Base-by-base conservation (phyloP, 768 basidiomycete genomes). In the Tricholoma sp. region DNA sequence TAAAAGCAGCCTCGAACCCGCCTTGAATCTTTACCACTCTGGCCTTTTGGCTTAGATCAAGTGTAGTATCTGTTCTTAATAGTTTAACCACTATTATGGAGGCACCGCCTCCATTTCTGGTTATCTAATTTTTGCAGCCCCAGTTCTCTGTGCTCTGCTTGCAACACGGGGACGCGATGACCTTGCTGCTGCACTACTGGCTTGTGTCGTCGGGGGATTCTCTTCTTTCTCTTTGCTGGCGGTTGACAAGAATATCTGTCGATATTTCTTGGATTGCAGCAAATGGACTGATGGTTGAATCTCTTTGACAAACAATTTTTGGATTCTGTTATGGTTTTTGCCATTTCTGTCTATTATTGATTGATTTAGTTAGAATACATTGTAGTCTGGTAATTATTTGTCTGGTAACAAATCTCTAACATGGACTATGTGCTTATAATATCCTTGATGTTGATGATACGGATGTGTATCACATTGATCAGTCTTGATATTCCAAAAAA, bases 61-160 rank as follows among this genome's bases (percentile, higher is more conserved):
- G 88, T 91, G 89, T 91, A 90, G 89, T 90, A 91, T 89, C 88
- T 91, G 89, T 90, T 89, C 88, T 90, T 88, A 84, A 84, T 83
- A 84, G 83, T 84, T 83, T 84, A 84, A 84, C 77, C 78, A 78
- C 78, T 80, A 80, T 80, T 79, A 79, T 79, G 76, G 73, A 70
- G 75, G 74, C 78, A 79, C 74, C 71, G 78, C 74, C 74, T 72
- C 74, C 74, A 79, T 78, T 78, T 34, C 61, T 78, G 78, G 78
- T 79, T 79, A 79, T 79, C 76, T 78, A 72, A 79, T 79, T 79
- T 79, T 79, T 79, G 77, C 70, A 71, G 72, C 76, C 76, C 66
- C 76, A 73, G 78, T 59, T 66, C 67, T 62, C 71, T 65, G 72
- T 73, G 80, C 81, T 81, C 81, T 82, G 79, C 80, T 82, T 80